Base-by-base conservation (phyloP, 176 grass and related monocot species). In the Stipa capillata region DNA sequence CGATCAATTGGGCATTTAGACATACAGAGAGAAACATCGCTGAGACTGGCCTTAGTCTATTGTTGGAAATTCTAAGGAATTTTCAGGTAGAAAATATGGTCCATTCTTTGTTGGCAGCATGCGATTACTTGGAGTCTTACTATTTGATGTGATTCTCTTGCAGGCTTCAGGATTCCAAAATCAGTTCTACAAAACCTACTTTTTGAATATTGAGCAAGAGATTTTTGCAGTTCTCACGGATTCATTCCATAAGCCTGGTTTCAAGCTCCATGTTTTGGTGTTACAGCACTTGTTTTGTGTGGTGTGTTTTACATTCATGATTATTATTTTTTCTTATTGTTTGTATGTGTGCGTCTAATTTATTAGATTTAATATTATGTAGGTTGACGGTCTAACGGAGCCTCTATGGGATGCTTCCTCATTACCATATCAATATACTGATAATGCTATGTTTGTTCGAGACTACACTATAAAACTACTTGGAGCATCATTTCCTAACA, bases 21-120 rank as follows among this genome's bases (percentile, higher is more conserved):
- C 97, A 99, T 87, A 99, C 97, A 14, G 97, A 99, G 79, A 89
- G 97, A 77, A 99, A 99, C 80, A 99, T 99, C 74, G 97, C 97
- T 7, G 97, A 99, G 86, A 99, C 97, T 42, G 97, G 97, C 20
- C 88, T 99, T 29, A 99, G 88, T 82, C 86, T 99, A 52, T 82
- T 99, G 45, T 85, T 99, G 57, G 97, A 99, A 87, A 85, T 99
- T 66, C 69, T 99, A 31, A 99, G 89, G 82, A 99, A 93, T 33
- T 99, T 99, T 64, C 88, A 99, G 97, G 97, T 95, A 62, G 16
- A 51, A 76, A 65, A 79, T 69, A 42, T 35, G 5, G 6, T 70
- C 27, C 37, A 80, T 49, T 18, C 34, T 70, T 70, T 58, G 3
- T 48, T 42, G 2, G 69, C 31, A 20, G 11, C 14, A 48, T 43